Evolutionary conservation across 345 rosid genomes (phyloP).

Genomic region (Leavenworthia alabamica): DNA sequence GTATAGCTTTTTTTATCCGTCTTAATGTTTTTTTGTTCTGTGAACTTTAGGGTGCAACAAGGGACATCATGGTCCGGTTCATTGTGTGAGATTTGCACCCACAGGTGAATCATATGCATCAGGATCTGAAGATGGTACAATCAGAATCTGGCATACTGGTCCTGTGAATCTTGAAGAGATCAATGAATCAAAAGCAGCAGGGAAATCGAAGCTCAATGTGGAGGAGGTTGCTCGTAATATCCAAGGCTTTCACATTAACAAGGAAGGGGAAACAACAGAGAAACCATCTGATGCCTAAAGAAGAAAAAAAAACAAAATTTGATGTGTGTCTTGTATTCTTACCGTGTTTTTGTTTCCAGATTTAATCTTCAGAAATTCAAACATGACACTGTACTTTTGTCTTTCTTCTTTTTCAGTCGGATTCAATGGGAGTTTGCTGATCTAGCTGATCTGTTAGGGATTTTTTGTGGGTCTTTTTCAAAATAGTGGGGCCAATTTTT

Average conservation of each 20-base stretch:
- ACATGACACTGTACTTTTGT: neutral
- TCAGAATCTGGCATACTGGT: slow-evolving; percentile 50
- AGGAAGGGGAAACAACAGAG: slow-evolving; percentile 25
- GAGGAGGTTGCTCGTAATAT: slow-evolving; percentile 33
- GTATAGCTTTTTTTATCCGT: neutral
- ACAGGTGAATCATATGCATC: slow-evolving; percentile 94
- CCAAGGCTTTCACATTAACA: slow-evolving; percentile 33
- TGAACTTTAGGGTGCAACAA: slow-evolving; percentile 67
- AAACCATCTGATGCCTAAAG: slow-evolving; percentile 5
- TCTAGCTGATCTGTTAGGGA: neutral
- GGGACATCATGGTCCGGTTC: slow-evolving; percentile 97
- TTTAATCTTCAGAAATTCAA: neutral
- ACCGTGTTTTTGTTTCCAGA: neutral
- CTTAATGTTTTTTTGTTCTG: neutral
- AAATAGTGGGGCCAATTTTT: neutral
- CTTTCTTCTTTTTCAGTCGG: neutral
- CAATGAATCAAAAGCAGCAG: slow-evolving; percentile 2
- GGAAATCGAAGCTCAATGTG: slow-evolving; percentile 26
- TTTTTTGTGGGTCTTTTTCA: neutral
- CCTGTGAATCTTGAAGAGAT: slow-evolving; percentile 34
- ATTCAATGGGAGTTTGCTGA: neutral
- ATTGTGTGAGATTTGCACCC: slow-evolving; percentile 85
- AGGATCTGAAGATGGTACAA: slow-evolving; percentile 94
- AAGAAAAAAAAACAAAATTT: neutral
- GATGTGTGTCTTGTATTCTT: neutral